Evolutionary conservation across 768 basidiomycete genomes (phyloP).

Genomic region (Omphalotus guepiniiformis): DNA sequence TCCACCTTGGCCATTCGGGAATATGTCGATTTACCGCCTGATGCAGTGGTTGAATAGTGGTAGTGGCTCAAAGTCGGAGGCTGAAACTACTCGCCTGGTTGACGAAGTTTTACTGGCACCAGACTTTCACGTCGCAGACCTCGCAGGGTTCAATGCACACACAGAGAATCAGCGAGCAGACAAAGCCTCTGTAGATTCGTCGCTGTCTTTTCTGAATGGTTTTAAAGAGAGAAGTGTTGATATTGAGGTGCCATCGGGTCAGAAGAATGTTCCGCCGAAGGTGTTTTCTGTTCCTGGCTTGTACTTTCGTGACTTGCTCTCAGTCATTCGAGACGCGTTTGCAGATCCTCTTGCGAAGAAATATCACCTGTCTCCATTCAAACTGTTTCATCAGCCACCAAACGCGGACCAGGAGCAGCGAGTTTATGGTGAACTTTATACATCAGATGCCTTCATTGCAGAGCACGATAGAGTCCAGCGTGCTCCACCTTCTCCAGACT

Average conservation of each 20-base stretch:
- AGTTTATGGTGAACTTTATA: slow-evolving; percentile 18
- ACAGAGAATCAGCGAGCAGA: slow-evolving; percentile 17
- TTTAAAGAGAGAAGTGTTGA: slow-evolving; percentile 17
- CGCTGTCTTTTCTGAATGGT: slow-evolving; percentile 10
- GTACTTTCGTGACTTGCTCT: slow-evolving; percentile 18
- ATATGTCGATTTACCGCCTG: slow-evolving; percentile 15
- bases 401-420: neutral
- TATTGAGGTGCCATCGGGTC: slow-evolving; percentile 23
- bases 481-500: slow-evolving; percentile 10
- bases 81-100: slow-evolving; percentile 14
- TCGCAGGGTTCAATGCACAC: slow-evolving; percentile 15
- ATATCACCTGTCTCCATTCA: slow-evolving; percentile 23
- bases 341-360: slow-evolving; percentile 12
- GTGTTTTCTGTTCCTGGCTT: slow-evolving; percentile 23
- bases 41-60: slow-evolving; percentile 25
- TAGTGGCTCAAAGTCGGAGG: slow-evolving; percentile 13
- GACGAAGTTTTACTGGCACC: slow-evolving; percentile 14
- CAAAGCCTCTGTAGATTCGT: neutral
- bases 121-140: slow-evolving; percentile 17
- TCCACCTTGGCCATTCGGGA: slow-evolving; percentile 12
- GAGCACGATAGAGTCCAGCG: slow-evolving; percentile 17
- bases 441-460: slow-evolving; percentile 15
- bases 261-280: slow-evolving; percentile 14
- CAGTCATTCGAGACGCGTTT: slow-evolving; percentile 22
- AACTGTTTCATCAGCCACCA: slow-evolving; percentile 13